Evolutionary conservation across 306 rosid genomes (phyloP), one percentile per base, ranked within the genome.

Genomic region (Glycine tomentella): DNA sequence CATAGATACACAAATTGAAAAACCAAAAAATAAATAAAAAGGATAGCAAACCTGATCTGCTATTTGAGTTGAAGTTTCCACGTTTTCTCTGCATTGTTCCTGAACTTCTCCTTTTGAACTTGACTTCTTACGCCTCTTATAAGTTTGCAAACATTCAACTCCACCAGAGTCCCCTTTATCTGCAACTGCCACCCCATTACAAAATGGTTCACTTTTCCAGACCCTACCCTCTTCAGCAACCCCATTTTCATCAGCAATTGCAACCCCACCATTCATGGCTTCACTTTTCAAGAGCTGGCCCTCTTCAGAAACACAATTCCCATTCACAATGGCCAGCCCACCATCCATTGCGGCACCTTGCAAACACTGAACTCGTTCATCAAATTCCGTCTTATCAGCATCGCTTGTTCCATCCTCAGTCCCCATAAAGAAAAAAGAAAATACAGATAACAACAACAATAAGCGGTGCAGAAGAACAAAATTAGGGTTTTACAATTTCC

Each of bases 71-170:
- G 82, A 80, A 70, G 84, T 77, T 70, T 80, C 85, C 61, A 78
- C 70, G 79, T 56, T 52, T 69, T 69, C 75, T 73, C 86, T 82
- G 59, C 82, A 79, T 67, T 76, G 79, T 51, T 83, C 90, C 57
- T 55, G 85, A 67, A 76, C 78, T 73, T 66, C 73, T 82, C 86
- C 84, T 38, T 83, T 85, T 55, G 76, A 72, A 70, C 80, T 69
- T 1, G 69, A 85, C 80, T 67, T 86, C 13, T 84, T 90, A 57
- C 92, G 89, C 90, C 97, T 87, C 88, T 90, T 90, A 86, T 92
- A 92, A 69, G 95, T 92, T 64, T 33, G 86, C 59, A 90, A 25
- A 56, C 79, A 50, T 56, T 86, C 49, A 40, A 3, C 70, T 38
- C 70, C 12, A 14, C 70, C 49, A 64, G 70, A 64, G 12, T 14